Conservation (phyloP, 257 asterid species). For the Ophiorrhiza pumila region DNA sequence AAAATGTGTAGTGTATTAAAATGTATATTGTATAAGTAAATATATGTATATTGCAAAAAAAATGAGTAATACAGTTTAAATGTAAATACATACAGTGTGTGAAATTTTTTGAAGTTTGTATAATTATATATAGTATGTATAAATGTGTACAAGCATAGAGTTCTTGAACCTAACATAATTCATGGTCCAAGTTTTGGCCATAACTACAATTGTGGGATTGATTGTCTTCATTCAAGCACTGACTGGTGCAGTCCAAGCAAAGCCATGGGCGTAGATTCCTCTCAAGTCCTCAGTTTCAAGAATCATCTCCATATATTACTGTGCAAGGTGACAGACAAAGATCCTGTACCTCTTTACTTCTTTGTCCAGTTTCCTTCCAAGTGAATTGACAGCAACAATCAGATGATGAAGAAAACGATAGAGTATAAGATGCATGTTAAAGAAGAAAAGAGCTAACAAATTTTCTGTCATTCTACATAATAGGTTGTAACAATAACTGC, state of each 20-base stretch:
- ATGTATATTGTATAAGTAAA: no score
- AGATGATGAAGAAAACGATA: background rate
- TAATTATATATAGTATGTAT: no score
- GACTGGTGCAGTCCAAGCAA: slow-evolving; percentile 6
- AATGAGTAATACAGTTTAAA: no score
- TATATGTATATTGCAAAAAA: no score
- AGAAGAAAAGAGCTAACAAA: background rate
- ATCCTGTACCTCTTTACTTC: background rate
- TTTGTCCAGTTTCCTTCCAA: background rate
- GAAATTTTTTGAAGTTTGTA: no score
- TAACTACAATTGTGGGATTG: slow-evolving; percentile 12
- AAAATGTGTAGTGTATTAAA: no score
- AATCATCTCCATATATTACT: slow-evolving; percentile 26
- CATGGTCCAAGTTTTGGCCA: no score
- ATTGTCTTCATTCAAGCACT: slow-evolving; percentile 11
- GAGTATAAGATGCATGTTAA: background rate
- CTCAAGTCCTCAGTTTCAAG: slow-evolving; percentile 13
- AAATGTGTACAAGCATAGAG: no score
- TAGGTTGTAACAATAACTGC: slow-evolving; percentile 44
- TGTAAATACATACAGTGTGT: no score
- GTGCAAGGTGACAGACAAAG: slow-evolving; percentile 25
- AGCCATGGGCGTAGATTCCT: slow-evolving; percentile 19
- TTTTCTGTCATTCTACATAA: background rate
- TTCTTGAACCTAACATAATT: no score
- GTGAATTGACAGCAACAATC: background rate